These are phyloP conservation scores for Aspergillus cejpii DNA, from an alignment of 2,329 filamentous ascomycete species.

Conservation along the genomic window DNA sequence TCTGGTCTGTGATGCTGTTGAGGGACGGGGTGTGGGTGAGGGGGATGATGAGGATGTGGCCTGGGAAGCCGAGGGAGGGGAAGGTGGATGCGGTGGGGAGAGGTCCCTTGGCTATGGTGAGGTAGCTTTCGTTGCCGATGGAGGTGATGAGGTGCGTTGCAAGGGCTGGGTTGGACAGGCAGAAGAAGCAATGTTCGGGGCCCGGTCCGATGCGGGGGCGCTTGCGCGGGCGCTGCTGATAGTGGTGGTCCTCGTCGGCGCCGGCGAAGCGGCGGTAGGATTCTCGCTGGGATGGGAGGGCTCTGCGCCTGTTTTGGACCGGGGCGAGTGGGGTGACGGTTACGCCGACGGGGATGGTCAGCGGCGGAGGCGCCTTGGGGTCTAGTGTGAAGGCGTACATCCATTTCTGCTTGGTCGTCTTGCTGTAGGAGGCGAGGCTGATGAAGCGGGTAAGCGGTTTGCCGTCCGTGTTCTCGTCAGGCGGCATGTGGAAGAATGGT, in stretches of 20 bases:
- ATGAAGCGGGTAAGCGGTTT: conserved; percentile 77
- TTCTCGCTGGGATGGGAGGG: conserved; percentile 30
- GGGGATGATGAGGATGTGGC: conserved; percentile 87
- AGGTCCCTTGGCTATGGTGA: conserved; percentile 89
- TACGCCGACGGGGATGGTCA: conserved; percentile 59
- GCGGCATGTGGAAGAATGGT: conserved; percentile 69
- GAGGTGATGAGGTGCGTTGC: conserved; percentile 83
- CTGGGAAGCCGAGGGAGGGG: conserved; percentile 65
- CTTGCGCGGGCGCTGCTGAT: conserved; percentile 35
- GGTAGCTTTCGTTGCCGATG: conserved; percentile 78
- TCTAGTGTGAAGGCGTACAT: conserved; percentile 61
- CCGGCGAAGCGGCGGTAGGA: conserved; percentile 37
- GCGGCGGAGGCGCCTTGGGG: conserved; percentile 52
- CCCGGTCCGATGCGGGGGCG: conserved; percentile 50
- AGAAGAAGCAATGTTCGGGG: conserved; percentile 88
- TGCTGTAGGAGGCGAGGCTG: conserved; percentile 73
- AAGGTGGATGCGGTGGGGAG: conserved; percentile 67
- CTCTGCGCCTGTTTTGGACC: conserved; percentile 53
- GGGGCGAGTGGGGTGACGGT: conserved; percentile 62
- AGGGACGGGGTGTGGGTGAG: conserved; percentile 74
- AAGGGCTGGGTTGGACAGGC: conserved; percentile 76
- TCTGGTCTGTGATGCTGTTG: conserved; percentile 55
- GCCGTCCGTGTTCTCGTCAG: conserved; percentile 48
- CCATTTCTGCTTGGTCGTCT: conserved; percentile 63
- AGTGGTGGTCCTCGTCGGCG: conserved; percentile 34